phyloP scores from a whole-genome alignment of 768 basidiomycete species.

The Psilocybe tampanensis region DNA sequence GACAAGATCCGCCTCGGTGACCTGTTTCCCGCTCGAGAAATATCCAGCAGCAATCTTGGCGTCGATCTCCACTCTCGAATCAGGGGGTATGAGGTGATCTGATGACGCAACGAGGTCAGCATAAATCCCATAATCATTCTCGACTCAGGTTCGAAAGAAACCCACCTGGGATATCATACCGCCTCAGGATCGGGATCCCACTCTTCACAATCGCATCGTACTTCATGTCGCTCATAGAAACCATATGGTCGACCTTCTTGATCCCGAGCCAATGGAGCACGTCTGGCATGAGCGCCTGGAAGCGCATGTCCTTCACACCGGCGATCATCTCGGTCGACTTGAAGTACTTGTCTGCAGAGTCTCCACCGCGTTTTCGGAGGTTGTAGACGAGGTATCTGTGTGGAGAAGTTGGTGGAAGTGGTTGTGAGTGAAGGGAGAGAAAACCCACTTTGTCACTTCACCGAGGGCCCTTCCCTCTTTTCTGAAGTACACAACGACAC shows the following conservation, averaged over 20 bases:
- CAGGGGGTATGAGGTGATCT: conserved; percentile 89
- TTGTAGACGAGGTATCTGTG: conserved; percentile 91
- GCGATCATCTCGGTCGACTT: conserved; percentile 91
- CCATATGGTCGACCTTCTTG: conserved; percentile 86
- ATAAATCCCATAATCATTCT: too few species aligned
- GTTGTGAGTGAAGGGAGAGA: not conserved
- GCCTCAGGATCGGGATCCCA: conserved; percentile 78
- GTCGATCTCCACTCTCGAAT: conserved; percentile 92
- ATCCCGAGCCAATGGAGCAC: conserved; percentile 97
- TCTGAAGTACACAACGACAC: conserved; percentile 91
- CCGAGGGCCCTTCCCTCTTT: conserved; percentile 93
- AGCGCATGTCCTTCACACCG: conserved; percentile 96
- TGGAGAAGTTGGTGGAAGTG: not conserved
- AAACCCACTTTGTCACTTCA: conserved; percentile 83
- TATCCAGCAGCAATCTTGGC: conserved; percentile 97
- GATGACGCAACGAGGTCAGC: too few species aligned
- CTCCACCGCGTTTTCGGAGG: conserved; percentile 91
- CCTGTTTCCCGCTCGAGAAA: conserved; percentile 77
- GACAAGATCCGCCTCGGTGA: conserved; percentile 76
- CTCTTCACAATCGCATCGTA: conserved; percentile 91
- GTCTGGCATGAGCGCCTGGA: conserved; percentile 94
- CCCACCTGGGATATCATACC: conserved; percentile 87
- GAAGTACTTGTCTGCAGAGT: conserved; percentile 93
- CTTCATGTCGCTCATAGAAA: conserved; percentile 95
- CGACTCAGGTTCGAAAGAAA: conserved; percentile 38